Evolutionary conservation across 306 rosid genomes (phyloP).

Genomic region (Sophora flavescens): DNA sequence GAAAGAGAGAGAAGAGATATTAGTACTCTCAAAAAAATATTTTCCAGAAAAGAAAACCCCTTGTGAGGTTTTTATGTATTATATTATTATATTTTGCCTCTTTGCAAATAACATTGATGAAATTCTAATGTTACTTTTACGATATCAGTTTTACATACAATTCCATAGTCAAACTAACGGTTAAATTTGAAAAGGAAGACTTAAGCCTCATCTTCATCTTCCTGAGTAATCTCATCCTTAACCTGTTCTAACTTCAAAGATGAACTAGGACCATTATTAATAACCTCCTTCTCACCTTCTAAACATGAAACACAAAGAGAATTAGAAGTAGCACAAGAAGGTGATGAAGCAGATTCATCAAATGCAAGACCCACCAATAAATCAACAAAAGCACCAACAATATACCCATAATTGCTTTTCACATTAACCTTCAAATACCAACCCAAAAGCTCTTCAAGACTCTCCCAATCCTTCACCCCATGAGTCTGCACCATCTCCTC

Average conservation of each 20-base stretch:
- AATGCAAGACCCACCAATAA: conserved; percentile 58
- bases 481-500: conserved; percentile 84
- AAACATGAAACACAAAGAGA: conserved; percentile 51
- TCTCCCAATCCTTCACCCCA: conserved; percentile 71
- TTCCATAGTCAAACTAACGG: conserved; percentile 39
- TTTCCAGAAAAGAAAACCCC: background rate
- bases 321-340: conserved; percentile 40
- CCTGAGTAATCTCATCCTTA: conserved; percentile 43
- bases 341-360: conserved; percentile 3
- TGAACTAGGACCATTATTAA: conserved; percentile 40
- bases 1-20: too few relatives aligned
- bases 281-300: conserved; percentile 44
- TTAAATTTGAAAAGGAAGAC: conserved; percentile 42
- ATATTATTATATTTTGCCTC: too few relatives aligned
- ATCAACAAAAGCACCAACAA: conserved; percentile 80
- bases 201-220: conserved; percentile 42
- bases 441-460: conserved; percentile 71
- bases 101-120: background rate
- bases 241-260: conserved; percentile 48
- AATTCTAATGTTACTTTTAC: background rate
- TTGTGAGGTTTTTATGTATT: too few relatives aligned
- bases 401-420: conserved; percentile 54
- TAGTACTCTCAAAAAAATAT: background rate
- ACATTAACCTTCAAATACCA: conserved; percentile 72
- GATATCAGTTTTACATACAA: conserved; percentile 37